These are phyloP conservation scores for Silene noctiflora DNA, from an alignment of 179 eudicot species.

Conservation along the genomic window DNA sequence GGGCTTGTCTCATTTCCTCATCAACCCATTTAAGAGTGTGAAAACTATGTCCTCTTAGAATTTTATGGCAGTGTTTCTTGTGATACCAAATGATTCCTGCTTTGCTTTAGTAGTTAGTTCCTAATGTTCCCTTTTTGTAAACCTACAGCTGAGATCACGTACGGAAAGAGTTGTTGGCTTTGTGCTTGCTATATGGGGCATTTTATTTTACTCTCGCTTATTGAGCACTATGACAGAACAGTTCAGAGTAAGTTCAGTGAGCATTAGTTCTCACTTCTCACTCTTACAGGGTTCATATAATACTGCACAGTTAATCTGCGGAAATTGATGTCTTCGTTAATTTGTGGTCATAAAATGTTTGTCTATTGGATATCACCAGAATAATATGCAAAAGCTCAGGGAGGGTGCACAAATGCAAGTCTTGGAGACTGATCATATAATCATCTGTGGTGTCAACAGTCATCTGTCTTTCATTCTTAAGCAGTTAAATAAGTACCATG, in stretches of 20 bases:
- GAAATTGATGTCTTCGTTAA: conserved; percentile 24
- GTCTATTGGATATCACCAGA: conserved; percentile 38
- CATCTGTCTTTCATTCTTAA: conserved; percentile 73
- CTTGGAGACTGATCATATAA: conserved; percentile 83
- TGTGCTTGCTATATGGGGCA: conserved; percentile 96
- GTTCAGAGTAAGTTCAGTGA: conserved; percentile 66
- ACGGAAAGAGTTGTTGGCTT: conserved; percentile 88
- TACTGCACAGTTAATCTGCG: conserved; percentile 15
- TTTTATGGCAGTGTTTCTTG: conserved; percentile 24
- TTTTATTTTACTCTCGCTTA: conserved; percentile 85
- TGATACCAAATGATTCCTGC: conserved; percentile 20
- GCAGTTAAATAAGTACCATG: conserved; percentile 91
- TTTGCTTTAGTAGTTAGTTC: conserved; percentile 6
- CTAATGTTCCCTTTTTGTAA: background rate
- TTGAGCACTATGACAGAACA: conserved; percentile 99
- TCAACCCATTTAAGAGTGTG: conserved; percentile 82
- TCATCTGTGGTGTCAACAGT: conserved; percentile 90
- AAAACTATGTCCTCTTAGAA: conserved; percentile 24
- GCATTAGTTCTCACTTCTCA: background rate
- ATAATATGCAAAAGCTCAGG: conserved; percentile 88
- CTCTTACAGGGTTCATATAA: conserved; percentile 11
- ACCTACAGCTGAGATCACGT: conserved; percentile 79
- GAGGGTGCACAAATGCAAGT: conserved; percentile 97
- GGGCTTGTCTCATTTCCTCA: conserved; percentile 92
- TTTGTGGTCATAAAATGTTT: conserved; percentile 6